phyloP scores from a whole-genome alignment of 805 yeast genomes.

The Sugiyamaella chiloensis region DNA sequence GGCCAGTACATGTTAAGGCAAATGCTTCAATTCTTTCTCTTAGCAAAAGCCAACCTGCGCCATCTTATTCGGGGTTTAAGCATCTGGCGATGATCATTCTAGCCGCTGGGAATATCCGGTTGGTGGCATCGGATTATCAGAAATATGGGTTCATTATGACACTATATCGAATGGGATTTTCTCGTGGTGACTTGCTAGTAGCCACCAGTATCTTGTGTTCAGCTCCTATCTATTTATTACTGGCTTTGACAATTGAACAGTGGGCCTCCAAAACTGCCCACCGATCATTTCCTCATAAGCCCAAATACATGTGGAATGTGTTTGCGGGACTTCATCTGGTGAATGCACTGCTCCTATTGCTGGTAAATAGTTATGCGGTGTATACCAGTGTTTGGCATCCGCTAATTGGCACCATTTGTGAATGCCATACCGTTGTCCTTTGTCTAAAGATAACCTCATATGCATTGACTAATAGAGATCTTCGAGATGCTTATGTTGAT shows the following conservation, averaged over 20 bases:
- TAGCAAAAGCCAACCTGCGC: conserved; percentile 8
- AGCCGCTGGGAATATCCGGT: conserved; percentile 39
- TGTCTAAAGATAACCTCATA: conserved; percentile 43
- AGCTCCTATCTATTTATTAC: conserved; percentile 36
- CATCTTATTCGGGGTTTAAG: conserved; percentile 38
- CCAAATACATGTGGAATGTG: conserved; percentile 31
- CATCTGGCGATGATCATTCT: conserved; percentile 40
- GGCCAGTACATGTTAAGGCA: conserved; percentile 17
- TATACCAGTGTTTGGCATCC: conserved; percentile 39
- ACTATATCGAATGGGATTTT: conserved; percentile 31
- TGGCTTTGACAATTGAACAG: conserved; percentile 37
- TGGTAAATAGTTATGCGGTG: conserved; percentile 33
- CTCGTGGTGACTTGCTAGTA: conserved; percentile 31
- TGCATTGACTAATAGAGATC: conserved; percentile 44
- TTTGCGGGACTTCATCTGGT: conserved; percentile 35
- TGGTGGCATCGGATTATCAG: conserved; percentile 37
- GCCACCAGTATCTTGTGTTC: conserved; percentile 28
- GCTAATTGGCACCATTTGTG: conserved; percentile 42
- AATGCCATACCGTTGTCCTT: conserved; percentile 40
- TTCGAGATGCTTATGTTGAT: conserved; percentile 35
- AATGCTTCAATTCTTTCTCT: conserved; percentile 19
- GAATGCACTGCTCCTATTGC: conserved; percentile 31
- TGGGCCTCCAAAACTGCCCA: conserved; percentile 26
- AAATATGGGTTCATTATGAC: conserved; percentile 36
- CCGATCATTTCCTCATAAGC: conserved; percentile 13